These are phyloP conservation scores for Trichoderma sp. DNA, from an alignment of 2,329 filamentous ascomycete genomes.

Conservation along the genomic window DNA sequence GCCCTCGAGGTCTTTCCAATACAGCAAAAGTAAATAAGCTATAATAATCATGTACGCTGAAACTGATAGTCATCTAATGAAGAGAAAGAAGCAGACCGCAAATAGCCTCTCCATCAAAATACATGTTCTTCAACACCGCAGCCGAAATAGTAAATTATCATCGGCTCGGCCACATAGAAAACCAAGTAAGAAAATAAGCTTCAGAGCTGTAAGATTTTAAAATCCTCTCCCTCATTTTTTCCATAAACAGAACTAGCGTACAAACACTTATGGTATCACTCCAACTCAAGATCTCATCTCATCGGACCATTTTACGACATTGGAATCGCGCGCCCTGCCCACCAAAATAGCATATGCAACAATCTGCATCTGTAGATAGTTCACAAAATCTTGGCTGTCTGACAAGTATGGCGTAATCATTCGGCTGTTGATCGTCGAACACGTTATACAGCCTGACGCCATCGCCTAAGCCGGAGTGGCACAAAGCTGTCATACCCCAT, in stretches of 20 bases:
- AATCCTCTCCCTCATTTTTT: background rate
- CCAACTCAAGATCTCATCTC: background rate
- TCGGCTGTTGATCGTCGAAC: background rate
- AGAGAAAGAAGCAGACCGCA: background rate
- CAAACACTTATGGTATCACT: background rate
- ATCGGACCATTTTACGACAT: background rate
- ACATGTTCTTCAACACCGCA: background rate
- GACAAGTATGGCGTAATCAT: background rate
- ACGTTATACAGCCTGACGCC: background rate
- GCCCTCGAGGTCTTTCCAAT: background rate
- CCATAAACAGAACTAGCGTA: background rate
- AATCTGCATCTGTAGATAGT: background rate
- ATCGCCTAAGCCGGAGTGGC: background rate
- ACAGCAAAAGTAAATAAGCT: background rate
- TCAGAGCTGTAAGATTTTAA: background rate
- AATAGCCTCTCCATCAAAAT: background rate
- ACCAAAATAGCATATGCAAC: background rate
- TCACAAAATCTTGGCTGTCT: background rate
- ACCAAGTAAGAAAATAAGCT: background rate
- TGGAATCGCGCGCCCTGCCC: background rate
- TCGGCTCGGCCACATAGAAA: background rate
- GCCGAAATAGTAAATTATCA: background rate
- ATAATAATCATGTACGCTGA: background rate
- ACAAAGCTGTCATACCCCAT: background rate
- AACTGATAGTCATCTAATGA: background rate